These are phyloP conservation scores for Trichoderma reesei DNA, from an alignment of 495 filamentous ascomycete species.

Conservation along the genomic window DNA sequence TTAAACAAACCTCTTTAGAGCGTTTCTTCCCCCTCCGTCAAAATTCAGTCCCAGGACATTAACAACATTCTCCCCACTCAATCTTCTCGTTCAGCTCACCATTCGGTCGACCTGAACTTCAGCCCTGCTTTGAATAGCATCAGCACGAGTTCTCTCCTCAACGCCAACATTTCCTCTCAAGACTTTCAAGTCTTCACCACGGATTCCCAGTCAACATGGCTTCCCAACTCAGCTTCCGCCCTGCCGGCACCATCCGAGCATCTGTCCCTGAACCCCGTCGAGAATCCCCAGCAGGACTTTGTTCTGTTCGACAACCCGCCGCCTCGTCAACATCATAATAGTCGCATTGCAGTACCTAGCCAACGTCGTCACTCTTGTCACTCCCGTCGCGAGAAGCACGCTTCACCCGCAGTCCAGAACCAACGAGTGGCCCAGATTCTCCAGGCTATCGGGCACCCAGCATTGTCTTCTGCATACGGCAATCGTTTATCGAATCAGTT, in stretches of 20 bases:
- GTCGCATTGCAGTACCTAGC: constrained; percentile 30
- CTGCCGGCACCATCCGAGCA: constrained; percentile 49
- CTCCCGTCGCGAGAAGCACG: constrained; percentile 16
- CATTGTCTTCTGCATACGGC: constrained; percentile 46
- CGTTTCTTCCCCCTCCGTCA: constrained; percentile 21
- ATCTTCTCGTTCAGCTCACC: constrained; percentile 36
- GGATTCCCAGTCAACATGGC: constrained; percentile 51
- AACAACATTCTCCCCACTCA: constrained; percentile 34
- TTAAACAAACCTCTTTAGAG: constrained; percentile 22
- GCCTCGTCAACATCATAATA: constrained; percentile 41
- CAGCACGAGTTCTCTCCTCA: constrained; percentile 36
- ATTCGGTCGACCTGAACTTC: constrained; percentile 46
- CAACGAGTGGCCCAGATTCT: constrained; percentile 51
- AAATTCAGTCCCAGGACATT: constrained; percentile 34
- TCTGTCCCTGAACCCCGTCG: constrained; percentile 22
- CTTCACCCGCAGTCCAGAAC: constrained; percentile 36
- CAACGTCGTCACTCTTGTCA: constrained; percentile 28
- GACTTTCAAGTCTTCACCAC: constrained; percentile 51
- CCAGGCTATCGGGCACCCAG: constrained; percentile 47
- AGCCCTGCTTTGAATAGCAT: constrained; percentile 38
- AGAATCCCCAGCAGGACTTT: constrained; percentile 42
- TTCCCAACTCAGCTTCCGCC: constrained; percentile 49
- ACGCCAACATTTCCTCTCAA: constrained; percentile 42
- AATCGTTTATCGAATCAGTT: constrained; percentile 44
- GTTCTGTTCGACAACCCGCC: constrained; percentile 42